Evolutionary conservation across 805 yeast genomes (phyloP), one percentile per base, ranked within the genome.

Genomic region (Cyberlindnera bimundalis): DNA sequence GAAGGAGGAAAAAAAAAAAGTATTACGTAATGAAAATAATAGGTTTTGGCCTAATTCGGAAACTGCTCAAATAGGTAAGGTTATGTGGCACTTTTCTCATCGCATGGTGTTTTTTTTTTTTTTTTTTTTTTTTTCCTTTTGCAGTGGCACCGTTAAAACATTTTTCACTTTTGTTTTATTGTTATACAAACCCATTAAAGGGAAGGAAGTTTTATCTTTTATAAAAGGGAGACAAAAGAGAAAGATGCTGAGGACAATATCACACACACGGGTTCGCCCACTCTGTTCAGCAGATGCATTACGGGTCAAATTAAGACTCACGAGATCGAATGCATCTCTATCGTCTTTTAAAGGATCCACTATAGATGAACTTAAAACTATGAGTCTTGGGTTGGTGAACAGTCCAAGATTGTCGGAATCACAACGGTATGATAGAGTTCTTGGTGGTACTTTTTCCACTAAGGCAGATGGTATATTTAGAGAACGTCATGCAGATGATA

Each of bases 401-500:
- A 29, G 16, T 14, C 20, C 33, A 12, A 27, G 40, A 13, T 28
- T 25, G 5, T 10, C 35, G 9, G 42, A 34, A 6, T 10, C 29
- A 2, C 29, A 33, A 16, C 35, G 39, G 15, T 33, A 46, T 34
- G 29, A 47, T 13, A 26, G 29, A 12, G 42, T 48, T 2, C 33
- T 48, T 15, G 49, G 50, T 2, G 42, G 39, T 12, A 31, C 56
- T 3, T 54, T 42, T 32, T 53, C 58, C 14, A 44, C 56, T 3
- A 29, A 39, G 5, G 45, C 45, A 15, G 61, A 55, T 29, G 45
- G 48, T 2, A 37, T 57, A 18, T 39, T 40, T 17, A 46, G 58
- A 33, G 53, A 56, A 34, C 45, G 48, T 15, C 50, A 56, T 36
- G 71, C 83, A 6, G 75, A 73, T 55, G 82, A 78, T 47, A 73